Percentiles rank a stretch among this genome's conserved stretches.
Conservation (phyloP, 2,329 filamentous ascomycete genomes). For the Fusarium sp. region DNA sequence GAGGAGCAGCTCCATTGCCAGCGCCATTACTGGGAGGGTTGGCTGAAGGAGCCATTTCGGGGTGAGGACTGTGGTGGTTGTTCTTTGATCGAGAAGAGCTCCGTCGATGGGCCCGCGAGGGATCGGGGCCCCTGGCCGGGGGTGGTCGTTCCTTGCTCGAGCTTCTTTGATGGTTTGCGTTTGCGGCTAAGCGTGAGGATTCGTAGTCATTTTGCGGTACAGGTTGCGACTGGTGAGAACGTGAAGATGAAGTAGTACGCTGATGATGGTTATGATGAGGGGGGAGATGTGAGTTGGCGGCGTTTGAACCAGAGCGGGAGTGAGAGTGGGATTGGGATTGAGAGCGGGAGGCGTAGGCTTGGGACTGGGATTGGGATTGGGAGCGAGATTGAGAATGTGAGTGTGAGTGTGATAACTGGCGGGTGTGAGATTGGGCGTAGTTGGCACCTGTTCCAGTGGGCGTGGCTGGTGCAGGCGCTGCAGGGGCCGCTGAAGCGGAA, state of each 20-base stretch:
- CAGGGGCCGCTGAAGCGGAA: constrained; percentile 37
- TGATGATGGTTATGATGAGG: constrained; percentile 52
- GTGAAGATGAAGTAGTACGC: constrained; percentile 56
- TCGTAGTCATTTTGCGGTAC: constrained; percentile 78
- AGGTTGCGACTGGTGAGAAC: constrained; percentile 57
- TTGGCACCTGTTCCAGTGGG: constrained; percentile 42
- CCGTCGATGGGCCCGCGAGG: constrained; percentile 60
- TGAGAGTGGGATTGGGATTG: constrained; percentile 43
- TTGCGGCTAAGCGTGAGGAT: constrained; percentile 72
- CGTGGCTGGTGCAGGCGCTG: constrained; percentile 40
- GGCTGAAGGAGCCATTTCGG: constrained; percentile 65
- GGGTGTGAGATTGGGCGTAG: constrained; percentile 42
- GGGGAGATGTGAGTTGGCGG: constrained; percentile 44
- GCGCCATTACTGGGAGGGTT: constrained; percentile 66
- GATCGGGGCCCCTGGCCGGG: constrained; percentile 66
- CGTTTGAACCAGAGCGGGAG: constrained; percentile 45
- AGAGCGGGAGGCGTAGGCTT: constrained; percentile 35
- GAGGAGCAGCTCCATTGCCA: constrained; percentile 64
- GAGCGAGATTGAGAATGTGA: constrained; percentile 40
- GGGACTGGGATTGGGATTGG: constrained; percentile 35
- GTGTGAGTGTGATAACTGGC: constrained; percentile 45
- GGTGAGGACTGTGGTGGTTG: constrained; percentile 50
- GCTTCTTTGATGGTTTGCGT: constrained; percentile 69
- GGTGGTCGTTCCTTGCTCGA: constrained; percentile 70
- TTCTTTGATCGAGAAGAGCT: constrained; percentile 63